phyloP scores from a whole-genome alignment of 2,329 filamentous ascomycete genomes.

The Juglanconis juglandina region DNA sequence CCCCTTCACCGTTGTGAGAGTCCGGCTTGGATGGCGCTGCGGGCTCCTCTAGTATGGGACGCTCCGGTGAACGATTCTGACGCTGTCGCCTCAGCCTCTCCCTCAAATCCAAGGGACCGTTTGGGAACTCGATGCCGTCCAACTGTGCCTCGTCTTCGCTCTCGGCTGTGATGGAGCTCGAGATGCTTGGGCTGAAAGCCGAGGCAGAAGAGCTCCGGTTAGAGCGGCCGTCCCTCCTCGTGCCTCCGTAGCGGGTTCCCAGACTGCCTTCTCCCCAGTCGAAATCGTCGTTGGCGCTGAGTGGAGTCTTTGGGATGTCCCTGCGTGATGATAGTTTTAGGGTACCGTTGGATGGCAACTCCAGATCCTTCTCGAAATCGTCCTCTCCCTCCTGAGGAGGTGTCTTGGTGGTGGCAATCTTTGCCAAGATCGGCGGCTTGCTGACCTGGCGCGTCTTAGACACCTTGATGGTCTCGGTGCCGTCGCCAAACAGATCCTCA shows the following conservation, averaged over 20 bases:
- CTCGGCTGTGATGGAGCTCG: slow-evolving; percentile 85
- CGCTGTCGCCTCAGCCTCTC: slow-evolving; percentile 73
- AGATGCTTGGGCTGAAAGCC: slow-evolving; percentile 85
- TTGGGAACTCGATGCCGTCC: slow-evolving; percentile 81
- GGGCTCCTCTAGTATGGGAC: slow-evolving; percentile 36
- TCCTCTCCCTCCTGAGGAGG: slow-evolving; percentile 43
- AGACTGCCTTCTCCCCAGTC: slow-evolving; percentile 94
- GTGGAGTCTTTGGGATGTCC: slow-evolving; percentile 61
- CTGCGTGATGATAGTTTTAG: slow-evolving; percentile 60
- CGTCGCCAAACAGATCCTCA: slow-evolving; percentile 62
- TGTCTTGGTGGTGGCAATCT: slow-evolving; percentile 29
- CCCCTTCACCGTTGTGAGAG: slow-evolving; percentile 44
- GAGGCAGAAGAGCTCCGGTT: slow-evolving; percentile 83
- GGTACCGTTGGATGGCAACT: slow-evolving; percentile 64
- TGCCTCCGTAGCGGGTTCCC: slow-evolving; percentile 85
- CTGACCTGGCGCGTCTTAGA: slow-evolving; percentile 58
- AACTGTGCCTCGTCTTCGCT: slow-evolving; percentile 84
- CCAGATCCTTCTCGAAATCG: slow-evolving; percentile 70
- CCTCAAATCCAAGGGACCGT: slow-evolving; percentile 77
- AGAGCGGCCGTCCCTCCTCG: slow-evolving; percentile 72
- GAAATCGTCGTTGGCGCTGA: slow-evolving; percentile 66
- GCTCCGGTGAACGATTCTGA: slow-evolving; percentile 55
- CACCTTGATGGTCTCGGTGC: slow-evolving; percentile 64
- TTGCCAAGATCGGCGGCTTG: slow-evolving; percentile 53
- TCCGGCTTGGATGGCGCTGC: slow-evolving; percentile 20